These are phyloP conservation scores for Gossypium rotundifolium DNA, from an alignment of 345 rosid species.

Conservation along the genomic window DNA sequence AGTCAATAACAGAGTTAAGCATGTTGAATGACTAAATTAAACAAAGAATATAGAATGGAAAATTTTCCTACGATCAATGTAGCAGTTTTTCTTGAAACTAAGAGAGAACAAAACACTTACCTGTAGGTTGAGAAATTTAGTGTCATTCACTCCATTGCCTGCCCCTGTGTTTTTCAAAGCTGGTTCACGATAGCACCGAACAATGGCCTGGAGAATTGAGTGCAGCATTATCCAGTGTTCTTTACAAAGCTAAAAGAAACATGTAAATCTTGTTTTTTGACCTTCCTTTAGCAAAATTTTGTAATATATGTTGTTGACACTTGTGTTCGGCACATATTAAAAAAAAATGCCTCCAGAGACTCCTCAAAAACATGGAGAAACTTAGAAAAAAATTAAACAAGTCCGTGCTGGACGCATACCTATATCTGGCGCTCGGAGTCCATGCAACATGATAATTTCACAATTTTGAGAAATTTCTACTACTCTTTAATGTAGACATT, in stretches of 20 bases:
- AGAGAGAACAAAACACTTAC: conserved; percentile 23
- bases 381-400: neutral
- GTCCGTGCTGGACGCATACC: neutral
- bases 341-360: neutral
- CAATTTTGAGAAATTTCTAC: neutral
- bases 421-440: neutral
- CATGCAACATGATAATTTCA: neutral
- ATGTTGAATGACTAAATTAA: neutral
- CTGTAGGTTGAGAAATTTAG: conserved; percentile 20
- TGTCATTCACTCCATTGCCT: conserved; percentile 10
- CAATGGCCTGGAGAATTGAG: conserved; percentile 18
- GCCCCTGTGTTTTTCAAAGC: conserved; percentile 13
- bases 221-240: neutral
- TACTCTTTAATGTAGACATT: neutral
- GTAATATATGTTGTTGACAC: neutral
- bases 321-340: neutral
- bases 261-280: neutral
- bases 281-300: neutral
- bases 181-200: conserved; percentile 16
- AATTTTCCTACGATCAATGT: neutral
- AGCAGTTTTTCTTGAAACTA: neutral
- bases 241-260: neutral
- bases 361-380: neutral
- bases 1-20: neutral
- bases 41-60: neutral